These are phyloP conservation scores for Phanerodontia chrysosporium DNA, from an alignment of 768 basidiomycete species.

Conservation along the genomic window DNA sequence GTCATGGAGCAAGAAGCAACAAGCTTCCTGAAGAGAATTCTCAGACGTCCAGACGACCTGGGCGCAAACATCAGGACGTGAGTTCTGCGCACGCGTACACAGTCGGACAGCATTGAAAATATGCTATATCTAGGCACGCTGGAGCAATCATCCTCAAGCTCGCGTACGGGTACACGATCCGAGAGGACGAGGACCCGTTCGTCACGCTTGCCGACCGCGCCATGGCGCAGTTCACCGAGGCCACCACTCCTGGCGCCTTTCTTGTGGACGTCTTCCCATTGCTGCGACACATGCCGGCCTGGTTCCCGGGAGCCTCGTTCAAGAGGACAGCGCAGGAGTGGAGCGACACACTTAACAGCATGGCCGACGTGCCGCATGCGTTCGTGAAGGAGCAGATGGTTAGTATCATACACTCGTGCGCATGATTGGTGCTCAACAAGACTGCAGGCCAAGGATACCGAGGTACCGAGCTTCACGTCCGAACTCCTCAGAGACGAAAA, in stretches of 20 bases:
- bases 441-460: conserved; percentile 53
- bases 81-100: conserved; percentile 10
- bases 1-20: conserved; percentile 28
- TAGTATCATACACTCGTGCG: background rate
- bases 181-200: conserved; percentile 27
- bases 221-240: conserved; percentile 13
- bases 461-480: conserved; percentile 53
- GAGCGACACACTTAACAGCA: background rate
- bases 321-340: conserved; percentile 5
- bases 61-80: conserved; percentile 28
- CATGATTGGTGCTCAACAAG: background rate
- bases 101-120: too few relatives aligned
- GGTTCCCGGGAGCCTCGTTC: conserved; percentile 25
- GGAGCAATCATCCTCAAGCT: conserved; percentile 21
- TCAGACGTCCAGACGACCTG: conserved; percentile 21
- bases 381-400: conserved; percentile 32
- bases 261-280: conserved; percentile 19
- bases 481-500: conserved; percentile 48
- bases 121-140: too few relatives aligned
- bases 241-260: conserved; percentile 21
- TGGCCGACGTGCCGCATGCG: conserved; percentile 27
- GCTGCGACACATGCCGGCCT: conserved; percentile 16
- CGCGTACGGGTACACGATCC: conserved; percentile 12
- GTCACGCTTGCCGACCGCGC: conserved; percentile 27
- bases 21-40: conserved; percentile 27